A percentile compares a stretch with the other conserved stretches of the same genome.
phyloP scores from a whole-genome alignment of 805 yeast genomes.

The Millerago galiae region DNA sequence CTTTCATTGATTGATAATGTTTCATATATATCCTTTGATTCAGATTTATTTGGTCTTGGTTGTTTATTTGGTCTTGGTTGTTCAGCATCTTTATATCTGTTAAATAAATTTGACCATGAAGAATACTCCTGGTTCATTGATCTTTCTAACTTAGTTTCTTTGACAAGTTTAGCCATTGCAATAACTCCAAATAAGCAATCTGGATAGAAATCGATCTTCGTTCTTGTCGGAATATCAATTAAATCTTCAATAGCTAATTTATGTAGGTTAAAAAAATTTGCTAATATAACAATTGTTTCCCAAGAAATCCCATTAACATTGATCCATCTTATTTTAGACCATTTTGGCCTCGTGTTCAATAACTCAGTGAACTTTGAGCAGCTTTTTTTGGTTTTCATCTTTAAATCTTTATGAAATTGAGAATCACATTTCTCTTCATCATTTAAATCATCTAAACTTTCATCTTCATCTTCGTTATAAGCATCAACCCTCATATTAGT shows the following conservation, averaged over 20 bases:
- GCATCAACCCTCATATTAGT: constrained; percentile 4
- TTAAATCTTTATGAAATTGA: constrained; percentile 5
- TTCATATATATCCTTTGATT: not conserved
- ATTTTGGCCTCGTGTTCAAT: constrained; percentile 33
- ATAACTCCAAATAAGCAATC: constrained; percentile 47
- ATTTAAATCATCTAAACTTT: constrained; percentile 1
- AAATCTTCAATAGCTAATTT: constrained; percentile 54
- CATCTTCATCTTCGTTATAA: not conserved
- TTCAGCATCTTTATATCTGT: not conserved
- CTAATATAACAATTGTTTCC: constrained; percentile 47
- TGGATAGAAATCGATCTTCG: constrained; percentile 49
- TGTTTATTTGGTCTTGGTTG: not conserved
- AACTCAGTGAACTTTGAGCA: constrained; percentile 25
- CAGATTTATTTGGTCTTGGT: no score
- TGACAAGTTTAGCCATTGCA: constrained; percentile 43
- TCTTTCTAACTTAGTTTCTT: constrained; percentile 5
- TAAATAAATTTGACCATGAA: constrained; percentile 1
- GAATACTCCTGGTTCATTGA: not conserved
- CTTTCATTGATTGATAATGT: constrained; percentile 11
- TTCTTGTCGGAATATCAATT: constrained; percentile 57
- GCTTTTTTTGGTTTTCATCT: constrained; percentile 5
- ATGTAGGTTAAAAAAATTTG: constrained; percentile 40
- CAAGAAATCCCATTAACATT: constrained; percentile 56
- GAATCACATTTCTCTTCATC: not conserved
- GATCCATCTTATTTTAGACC: constrained; percentile 51